phyloP scores from a whole-genome alignment of 2,329 filamentous ascomycete genomes.

The Cladophialophora psammophila region DNA sequence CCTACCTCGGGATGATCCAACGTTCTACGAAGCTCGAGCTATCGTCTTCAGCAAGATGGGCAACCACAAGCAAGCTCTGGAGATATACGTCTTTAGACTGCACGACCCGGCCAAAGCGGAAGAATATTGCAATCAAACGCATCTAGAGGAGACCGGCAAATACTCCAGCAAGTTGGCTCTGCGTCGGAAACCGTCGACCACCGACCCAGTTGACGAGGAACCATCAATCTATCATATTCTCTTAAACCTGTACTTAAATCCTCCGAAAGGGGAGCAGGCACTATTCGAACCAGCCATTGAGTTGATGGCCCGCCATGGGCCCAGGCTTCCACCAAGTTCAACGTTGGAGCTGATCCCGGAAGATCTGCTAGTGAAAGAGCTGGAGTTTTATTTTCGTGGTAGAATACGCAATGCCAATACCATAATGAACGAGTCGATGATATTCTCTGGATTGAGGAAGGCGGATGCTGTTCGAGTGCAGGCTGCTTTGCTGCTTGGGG shows the following conservation, averaged over 20 bases:
- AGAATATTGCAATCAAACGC: slow-evolving; percentile 90
- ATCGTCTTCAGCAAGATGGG: slow-evolving; percentile 94
- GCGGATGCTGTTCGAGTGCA: slow-evolving; percentile 81
- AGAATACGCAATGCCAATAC: slow-evolving; percentile 87
- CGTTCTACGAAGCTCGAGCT: slow-evolving; percentile 88
- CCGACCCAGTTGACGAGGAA: slow-evolving; percentile 62
- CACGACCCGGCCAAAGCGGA: slow-evolving; percentile 87
- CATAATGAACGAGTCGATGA: slow-evolving; percentile 78
- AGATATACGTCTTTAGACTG: slow-evolving; percentile 96
- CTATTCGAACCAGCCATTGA: slow-evolving; percentile 81
- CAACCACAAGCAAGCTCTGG: slow-evolving; percentile 91
- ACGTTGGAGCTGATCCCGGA: slow-evolving; percentile 87
- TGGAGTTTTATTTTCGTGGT: slow-evolving; percentile 90
- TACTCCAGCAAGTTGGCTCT: slow-evolving; percentile 46
- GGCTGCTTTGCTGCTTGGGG: slow-evolving; percentile 75
- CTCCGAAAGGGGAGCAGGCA: slow-evolving; percentile 73
- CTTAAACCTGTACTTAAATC: slow-evolving; percentile 85
- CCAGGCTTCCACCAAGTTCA: slow-evolving; percentile 84
- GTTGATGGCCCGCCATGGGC: slow-evolving; percentile 90
- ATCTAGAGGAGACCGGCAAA: slow-evolving; percentile 64
- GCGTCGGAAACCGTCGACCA: slow-evolving; percentile 50
- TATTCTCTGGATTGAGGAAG: slow-evolving; percentile 78
- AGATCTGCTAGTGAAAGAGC: slow-evolving; percentile 75
- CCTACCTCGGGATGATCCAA: slow-evolving; percentile 80
- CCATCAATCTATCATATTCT: slow-evolving; percentile 92